A percentile compares a stretch with the other conserved stretches of the same genome.
These are phyloP conservation scores for Tylopilus rubrobrunneus DNA, from an alignment of 768 basidiomycete species.

Conservation along the genomic window DNA sequence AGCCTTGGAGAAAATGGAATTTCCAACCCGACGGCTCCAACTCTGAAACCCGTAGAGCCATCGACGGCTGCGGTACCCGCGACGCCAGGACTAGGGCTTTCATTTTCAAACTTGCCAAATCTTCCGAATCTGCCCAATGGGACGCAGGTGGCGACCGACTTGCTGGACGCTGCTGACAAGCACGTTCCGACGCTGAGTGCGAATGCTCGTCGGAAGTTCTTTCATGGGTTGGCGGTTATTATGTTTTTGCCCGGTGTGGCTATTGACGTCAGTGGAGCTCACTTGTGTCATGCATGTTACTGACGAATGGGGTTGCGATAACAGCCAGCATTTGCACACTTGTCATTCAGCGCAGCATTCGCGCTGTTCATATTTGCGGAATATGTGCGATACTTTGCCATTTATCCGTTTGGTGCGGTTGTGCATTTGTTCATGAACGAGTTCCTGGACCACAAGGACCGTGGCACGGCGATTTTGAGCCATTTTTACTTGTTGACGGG, in stretches of 20 bases:
- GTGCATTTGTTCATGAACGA: slow-evolving; percentile 97
- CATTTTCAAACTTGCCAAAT: slow-evolving; percentile 46
- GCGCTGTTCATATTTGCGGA: slow-evolving; percentile 94
- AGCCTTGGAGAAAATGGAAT: slow-evolving; percentile 35
- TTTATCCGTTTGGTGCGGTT: slow-evolving; percentile 91
- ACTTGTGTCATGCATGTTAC: slow-evolving; percentile 7
- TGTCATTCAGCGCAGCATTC: slow-evolving; percentile 93
- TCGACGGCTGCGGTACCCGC: slow-evolving; percentile 10
- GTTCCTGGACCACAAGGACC: slow-evolving; percentile 92
- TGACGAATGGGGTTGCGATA: slow-evolving; percentile 7
- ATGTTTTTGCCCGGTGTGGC: slow-evolving; percentile 97
- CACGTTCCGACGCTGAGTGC: slow-evolving; percentile 84
- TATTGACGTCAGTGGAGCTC: slow-evolving; percentile 66
- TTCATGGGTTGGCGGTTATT: slow-evolving; percentile 90
- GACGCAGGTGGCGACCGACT: slow-evolving; percentile 54
- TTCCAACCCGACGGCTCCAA: slow-evolving; percentile 24
- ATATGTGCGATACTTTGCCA: slow-evolving; percentile 96
- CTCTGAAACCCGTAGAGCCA: slow-evolving; percentile 18
- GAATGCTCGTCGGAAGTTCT: slow-evolving; percentile 94
- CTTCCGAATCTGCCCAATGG: slow-evolving; percentile 51
- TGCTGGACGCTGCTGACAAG: slow-evolving; percentile 85
- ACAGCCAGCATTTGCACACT: slow-evolving; percentile 94
- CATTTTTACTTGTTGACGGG: slow-evolving; percentile 97
- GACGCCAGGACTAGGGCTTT: slow-evolving; percentile 30
- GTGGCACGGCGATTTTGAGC: slow-evolving; percentile 92